Base-by-base conservation (phyloP, 139 green algal species). In the Chlamydomonas schloesseri region DNA sequence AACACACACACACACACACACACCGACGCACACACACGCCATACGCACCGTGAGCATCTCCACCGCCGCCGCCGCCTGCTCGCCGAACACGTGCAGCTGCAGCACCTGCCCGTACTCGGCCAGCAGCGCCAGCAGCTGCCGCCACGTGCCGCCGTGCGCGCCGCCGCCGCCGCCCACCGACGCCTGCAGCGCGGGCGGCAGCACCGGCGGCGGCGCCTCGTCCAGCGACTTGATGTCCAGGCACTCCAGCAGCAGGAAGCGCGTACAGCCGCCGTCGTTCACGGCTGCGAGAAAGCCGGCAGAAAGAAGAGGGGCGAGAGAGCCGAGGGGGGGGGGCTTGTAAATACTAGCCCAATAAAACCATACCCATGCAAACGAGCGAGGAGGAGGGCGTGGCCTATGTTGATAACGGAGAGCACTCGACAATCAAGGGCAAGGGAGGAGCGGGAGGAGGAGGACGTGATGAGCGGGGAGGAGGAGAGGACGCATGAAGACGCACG, bases 11-110 rank as follows among this genome's bases (percentile, higher is more conserved):
- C n/a, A n/a, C n/a, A n/a, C n/a, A n/a, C n/a, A n/a, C n/a, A n/a
- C n/a, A 2, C 60, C 18, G 9, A 9, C 60, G 20, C 24, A 23
- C 24, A 1, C 60, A 8, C 9, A 17, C 29, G 10, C n/a, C 29
- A 4, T 10, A 24, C 68, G 10, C 33, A 84, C 78, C 64, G 28
- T 53, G 15, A 36, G 28, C 64, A 84, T 53, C 62, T 84, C 78
- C 60, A 72, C 78, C 29, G 78, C 78, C 64, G 36, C 64, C 29
- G 24, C 50, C 34, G 42, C 23, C 78, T 84, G 78, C 18, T 68
- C 64, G n/a, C 6, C 15, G 26, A 84, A 84, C 10, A 67, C 46
- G 3, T 50, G 42, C 64, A 53, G 21, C 42, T 50, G 64, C 78
- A 74, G 64, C 64, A 84, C 64, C 13, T 8, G 8, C 42, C 64